phyloP scores from a whole-genome alignment of 2,329 filamentous ascomycete species.

The Passalora sequoiae region DNA sequence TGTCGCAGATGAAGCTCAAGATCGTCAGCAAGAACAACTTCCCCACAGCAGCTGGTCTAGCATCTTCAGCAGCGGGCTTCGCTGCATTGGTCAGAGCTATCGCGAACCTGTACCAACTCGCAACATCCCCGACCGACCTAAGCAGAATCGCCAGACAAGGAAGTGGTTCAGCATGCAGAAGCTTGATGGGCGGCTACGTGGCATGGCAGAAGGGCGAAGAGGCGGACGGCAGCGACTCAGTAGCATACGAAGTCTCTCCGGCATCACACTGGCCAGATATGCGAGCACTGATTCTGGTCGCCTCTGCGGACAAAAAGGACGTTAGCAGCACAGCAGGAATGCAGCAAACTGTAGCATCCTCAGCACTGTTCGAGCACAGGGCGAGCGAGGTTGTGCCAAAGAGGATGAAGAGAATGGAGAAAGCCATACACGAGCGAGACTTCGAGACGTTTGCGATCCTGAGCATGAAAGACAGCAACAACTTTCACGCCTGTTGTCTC shows the following conservation, averaged over 20 bases:
- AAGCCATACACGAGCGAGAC: slow-evolving; percentile 69
- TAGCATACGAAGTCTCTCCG: slow-evolving; percentile 81
- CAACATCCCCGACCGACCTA: slow-evolving; percentile 69
- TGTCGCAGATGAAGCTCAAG: slow-evolving; percentile 70
- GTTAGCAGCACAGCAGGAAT: slow-evolving; percentile 90
- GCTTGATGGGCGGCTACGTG: slow-evolving; percentile 90
- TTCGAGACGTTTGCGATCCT: slow-evolving; percentile 83
- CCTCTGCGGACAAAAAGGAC: slow-evolving; percentile 89
- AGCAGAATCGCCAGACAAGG: slow-evolving; percentile 88
- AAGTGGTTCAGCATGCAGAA: slow-evolving; percentile 89
- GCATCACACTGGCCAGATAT: slow-evolving; percentile 92
- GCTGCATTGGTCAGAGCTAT: slow-evolving; percentile 72
- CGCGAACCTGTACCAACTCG: slow-evolving; percentile 83
- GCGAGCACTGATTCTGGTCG: slow-evolving; percentile 86
- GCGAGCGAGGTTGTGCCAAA: slow-evolving; percentile 71
- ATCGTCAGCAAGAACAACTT: slow-evolving; percentile 98
- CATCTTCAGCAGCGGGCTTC: slow-evolving; percentile 60
- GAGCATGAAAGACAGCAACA: slow-evolving; percentile 96
- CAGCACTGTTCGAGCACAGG: slow-evolving; percentile 75
- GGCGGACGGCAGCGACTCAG: slow-evolving; percentile 76
- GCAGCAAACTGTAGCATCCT: slow-evolving; percentile 93
- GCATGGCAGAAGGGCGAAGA: slow-evolving; percentile 80
- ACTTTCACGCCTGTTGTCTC: slow-evolving; percentile 89
- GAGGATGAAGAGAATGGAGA: slow-evolving; percentile 80
- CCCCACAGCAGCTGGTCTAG: slow-evolving; percentile 88